These are phyloP conservation scores for Botryotinia globosa DNA, from an alignment of 2,329 filamentous ascomycete genomes.

Conservation along the genomic window DNA sequence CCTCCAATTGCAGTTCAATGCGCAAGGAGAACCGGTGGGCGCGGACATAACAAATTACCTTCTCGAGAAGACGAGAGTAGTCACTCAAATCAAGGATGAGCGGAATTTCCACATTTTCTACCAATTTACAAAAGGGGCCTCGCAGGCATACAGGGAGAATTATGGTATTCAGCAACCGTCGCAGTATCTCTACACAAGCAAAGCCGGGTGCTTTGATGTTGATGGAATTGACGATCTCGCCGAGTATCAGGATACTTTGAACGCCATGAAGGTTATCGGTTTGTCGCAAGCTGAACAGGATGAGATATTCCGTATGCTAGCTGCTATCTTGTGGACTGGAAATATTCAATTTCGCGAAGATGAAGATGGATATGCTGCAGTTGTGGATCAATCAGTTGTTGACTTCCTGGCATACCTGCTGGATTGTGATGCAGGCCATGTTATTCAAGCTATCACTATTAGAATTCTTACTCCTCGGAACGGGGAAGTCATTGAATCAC, in stretches of 20 bases:
- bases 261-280: constrained; percentile 94
- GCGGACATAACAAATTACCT: constrained; percentile 98
- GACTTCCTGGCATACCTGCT: constrained; percentile 93
- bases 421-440: constrained; percentile 75
- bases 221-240: constrained; percentile 88
- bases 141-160: constrained; percentile 79
- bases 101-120: constrained; percentile 99
- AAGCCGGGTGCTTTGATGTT: constrained; percentile 92
- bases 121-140: constrained; percentile 93
- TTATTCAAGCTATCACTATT: constrained; percentile 85
- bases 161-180: constrained; percentile 90
- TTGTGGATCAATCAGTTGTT: constrained; percentile 85
- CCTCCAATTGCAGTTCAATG: constrained; percentile 93
- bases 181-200: constrained; percentile 89
- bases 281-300: constrained; percentile 86
- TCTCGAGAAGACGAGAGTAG: constrained; percentile 90
- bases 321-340: constrained; percentile 88
- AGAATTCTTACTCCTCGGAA: constrained; percentile 72
- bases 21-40: constrained; percentile 85
- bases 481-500: constrained; percentile 68
- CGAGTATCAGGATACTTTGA: constrained; percentile 84
- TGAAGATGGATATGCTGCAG: constrained; percentile 81
- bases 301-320: constrained; percentile 92
- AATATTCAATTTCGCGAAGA: constrained; percentile 91
- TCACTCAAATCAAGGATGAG: constrained; percentile 92